Base-by-base conservation (phyloP, 1,139 yeast genomes). In the Saccharomyces hybrid region DNA sequence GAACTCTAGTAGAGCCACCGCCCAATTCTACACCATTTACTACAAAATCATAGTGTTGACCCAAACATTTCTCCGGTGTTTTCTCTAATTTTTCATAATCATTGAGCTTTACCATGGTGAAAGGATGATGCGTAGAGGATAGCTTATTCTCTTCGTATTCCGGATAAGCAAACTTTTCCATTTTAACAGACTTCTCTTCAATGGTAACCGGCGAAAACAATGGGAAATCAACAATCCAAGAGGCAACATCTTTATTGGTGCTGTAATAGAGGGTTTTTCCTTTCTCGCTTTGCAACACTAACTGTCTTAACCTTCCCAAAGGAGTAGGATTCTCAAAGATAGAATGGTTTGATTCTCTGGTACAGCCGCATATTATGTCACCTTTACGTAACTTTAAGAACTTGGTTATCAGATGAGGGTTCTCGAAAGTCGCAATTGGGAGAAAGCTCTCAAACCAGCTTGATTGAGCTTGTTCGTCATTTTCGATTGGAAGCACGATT, bases 1-100 rank as follows among this genome's bases (percentile, higher is more conserved):
- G 99, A 30, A 93, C 80, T 80, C 99, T 89, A 62, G 97, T 79
- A 11, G 97, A 88, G 0, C 99, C 99, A 27, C 99, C 99, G 27
- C 99, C 99, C 2, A 91, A 80, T 69, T 93, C 99, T 5, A 88
- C 90, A 0, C 99, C 99, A 65, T 93, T 93, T 44, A 95, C 76
- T 0, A 95, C 99, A 31, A 93, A 73, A 67, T 93, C 99, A 68
- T 90, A 93, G 69, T 95, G 99, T 64, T 88, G 95, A n/a, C 98
- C 99, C 50, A 82, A 78, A 1, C 86, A 93, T 32, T 73, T 66
- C 49, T 88, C 71, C 1, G 96, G 96, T 30, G 76, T 74, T 0
- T 75, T 59, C 8, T 69, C 75, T 4, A 91, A 73, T 16, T 60
- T 58, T 0, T 79, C 80, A 63, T 86, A 86, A 65, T 90, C 96